Base-by-base conservation (phyloP, 169 alveolate genomes). In the Cystoisospora suis region DNA sequence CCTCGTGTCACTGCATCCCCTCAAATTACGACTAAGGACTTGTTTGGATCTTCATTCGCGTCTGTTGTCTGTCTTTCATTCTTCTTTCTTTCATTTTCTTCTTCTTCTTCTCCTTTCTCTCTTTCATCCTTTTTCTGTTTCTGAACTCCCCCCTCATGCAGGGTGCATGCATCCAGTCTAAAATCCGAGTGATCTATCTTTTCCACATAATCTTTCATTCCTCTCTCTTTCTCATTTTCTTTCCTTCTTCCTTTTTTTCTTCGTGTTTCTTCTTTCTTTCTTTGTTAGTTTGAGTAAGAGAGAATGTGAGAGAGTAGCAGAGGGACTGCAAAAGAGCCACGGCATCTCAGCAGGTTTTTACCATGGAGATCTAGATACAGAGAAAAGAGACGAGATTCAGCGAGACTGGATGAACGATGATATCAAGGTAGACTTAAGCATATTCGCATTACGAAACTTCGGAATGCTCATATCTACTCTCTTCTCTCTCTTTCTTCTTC, bases 271-370 rank as follows among this genome's bases (percentile, higher is more conserved):
- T 56, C 45, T 32, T 38, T 23, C 40, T 45, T 61, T 3, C 91
- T n/a, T n/a, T n/a, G n/a, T n/a, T n/a, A 75, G 92, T n/a, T 47
- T 88, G 87, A 75, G 88, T n/a, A 94, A 97, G 94, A 94, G 96
- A 72, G 99, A 99, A 86, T 98, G 99, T 85, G 99, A 98, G 95
- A 95, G 93, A 85, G 93, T 98, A 70, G 97, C 99, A 23, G 94
- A 93, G 86, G 97, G 95, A 56, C 92, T 98, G 56, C 95, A 94
- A 65, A 6, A 17, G 40, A 94, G 94, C 36, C 92, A 94, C 36
- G 97, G 97, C 53, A 93, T 94, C 42, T 95, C 94, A 46, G 97
- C 96, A 5, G 96, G 95, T n/a, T 95, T 92, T 79, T 96, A 96
- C 86, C 98, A 96, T 88, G 98, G 97, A 77, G 96, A 95, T 81